Conservation (phyloP, 164 flowering plant species). For the Sedum album region DNA sequence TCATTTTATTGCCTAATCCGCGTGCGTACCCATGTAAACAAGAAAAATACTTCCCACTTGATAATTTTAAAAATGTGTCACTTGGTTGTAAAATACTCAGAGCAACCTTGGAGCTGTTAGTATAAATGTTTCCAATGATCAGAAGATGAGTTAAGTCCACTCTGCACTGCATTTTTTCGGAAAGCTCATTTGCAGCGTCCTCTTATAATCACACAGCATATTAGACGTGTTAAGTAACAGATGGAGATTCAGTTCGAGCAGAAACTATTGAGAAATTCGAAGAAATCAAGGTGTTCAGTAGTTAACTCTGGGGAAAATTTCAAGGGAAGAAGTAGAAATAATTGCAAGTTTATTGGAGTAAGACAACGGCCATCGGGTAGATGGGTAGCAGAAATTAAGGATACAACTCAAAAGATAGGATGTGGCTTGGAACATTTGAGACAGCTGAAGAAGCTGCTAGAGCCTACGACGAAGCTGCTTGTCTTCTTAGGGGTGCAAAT, state of each 20-base stretch:
- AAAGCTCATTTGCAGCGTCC: too few species aligned
- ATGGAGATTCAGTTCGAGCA: slow-evolving; percentile 56
- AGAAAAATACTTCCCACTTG: neutral
- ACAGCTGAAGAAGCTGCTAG: slow-evolving; percentile 80
- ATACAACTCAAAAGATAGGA: slow-evolving; percentile 81
- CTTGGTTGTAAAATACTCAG: neutral
- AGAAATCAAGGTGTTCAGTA: too few species aligned
- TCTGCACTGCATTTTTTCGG: neutral
- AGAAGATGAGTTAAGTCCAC: neutral
- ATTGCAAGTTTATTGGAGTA: slow-evolving; percentile 64
- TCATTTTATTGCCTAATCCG: neutral
- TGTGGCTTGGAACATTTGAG: slow-evolving; percentile 89
- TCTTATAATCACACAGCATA: neutral
- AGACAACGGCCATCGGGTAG: slow-evolving; percentile 82
- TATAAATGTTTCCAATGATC: neutral
- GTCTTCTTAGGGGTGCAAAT: slow-evolving; percentile 75
- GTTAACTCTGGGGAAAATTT: too few species aligned
- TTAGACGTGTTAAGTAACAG: neutral
- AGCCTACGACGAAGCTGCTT: slow-evolving; percentile 89
- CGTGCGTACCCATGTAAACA: neutral
- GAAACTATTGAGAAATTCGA: slow-evolving; percentile 13
- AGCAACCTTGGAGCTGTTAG: neutral
- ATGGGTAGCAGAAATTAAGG: slow-evolving; percentile 91
- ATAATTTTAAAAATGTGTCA: neutral
- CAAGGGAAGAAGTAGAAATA: slow-evolving; percentile 30